Base-by-base conservation (phyloP, 2,329 filamentous ascomycete genomes). In the Fusarium brevicatenulatum region DNA sequence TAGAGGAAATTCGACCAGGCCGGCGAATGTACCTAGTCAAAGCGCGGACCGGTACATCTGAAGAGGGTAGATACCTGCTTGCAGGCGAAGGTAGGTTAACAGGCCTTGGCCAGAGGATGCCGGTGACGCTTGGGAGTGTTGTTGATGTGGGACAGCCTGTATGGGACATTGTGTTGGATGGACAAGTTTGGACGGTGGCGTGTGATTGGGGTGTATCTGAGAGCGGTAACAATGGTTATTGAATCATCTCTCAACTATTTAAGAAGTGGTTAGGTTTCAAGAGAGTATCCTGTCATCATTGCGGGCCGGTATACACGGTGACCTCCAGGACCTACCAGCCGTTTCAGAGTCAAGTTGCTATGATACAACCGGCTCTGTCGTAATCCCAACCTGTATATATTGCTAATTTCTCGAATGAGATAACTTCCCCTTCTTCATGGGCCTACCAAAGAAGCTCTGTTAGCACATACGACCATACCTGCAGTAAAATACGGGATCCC, bases 61-160 rank as follows among this genome's bases (percentile, higher is more conserved):
- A 21, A 30, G 57, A 57, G 18, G 63, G 65, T 71, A 74, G 71
- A 53, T 79, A 82, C 15, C 73, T 84, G 12, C 73, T 84, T 10
- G 83, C 82, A 10, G 83, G 83, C 1, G 81, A 82, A 63, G 83
- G 82, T 5, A 80, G 72, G 56, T 47, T 83, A 74, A 82, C 81
- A 6, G 82, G 82, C 1, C 67, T 83, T 52, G 81, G 78, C 9
- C 75, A 72, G 42, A 76, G 76, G 43, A 80, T 75, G 6, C 69
- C 59, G 9, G 72, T 83, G 16, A 47, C 46, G 10, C 59, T 75
- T 12, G 82, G 82, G 2, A 79, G 78, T 54, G 73, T 79, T 49
- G 75, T 84, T 16, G 54, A 78, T 19, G 63, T 83, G n/a, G 79
- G 79, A 40, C 78, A 79, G 67, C 82, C 82, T 21, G 77, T 79